These are phyloP conservation scores for Sporothrix humicola DNA, from an alignment of 2,329 filamentous ascomycete genomes.

Conservation along the genomic window DNA sequence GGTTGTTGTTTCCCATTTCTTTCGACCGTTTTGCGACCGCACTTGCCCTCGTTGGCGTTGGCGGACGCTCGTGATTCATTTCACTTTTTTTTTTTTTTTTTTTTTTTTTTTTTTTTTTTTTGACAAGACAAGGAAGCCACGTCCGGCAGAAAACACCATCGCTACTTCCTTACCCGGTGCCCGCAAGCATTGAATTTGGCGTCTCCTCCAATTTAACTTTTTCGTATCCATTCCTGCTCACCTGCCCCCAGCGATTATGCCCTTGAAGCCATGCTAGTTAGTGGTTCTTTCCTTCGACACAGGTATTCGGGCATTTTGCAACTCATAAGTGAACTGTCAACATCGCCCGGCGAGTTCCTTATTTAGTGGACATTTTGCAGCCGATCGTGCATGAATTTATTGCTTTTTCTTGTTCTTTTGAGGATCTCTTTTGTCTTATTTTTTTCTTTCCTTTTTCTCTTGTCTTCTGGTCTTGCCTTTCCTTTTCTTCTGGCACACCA, in stretches of 20 bases:
- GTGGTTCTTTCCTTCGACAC: neutral
- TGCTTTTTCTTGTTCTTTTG: neutral
- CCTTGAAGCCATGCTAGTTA: slow-evolving; percentile 15
- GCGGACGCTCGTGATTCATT: neutral
- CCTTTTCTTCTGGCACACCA: neutral
- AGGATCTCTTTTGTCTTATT: neutral
- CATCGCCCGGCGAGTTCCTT: neutral
- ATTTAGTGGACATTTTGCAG: neutral
- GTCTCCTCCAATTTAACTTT: slow-evolving; percentile 15
- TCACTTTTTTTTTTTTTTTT: neutral
- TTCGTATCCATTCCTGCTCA: slow-evolving; percentile 14
- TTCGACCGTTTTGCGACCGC: neutral
- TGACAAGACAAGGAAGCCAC: neutral
- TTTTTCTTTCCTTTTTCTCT: neutral
- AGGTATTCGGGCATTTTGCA: neutral
- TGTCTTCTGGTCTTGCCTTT: neutral
- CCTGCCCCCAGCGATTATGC: neutral
- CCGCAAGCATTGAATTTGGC: neutral
- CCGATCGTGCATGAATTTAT: slow-evolving; percentile 6
- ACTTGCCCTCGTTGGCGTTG: neutral
- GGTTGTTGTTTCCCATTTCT: neutral
- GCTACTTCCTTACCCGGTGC: slow-evolving; percentile 18
- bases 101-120: too few species aligned
- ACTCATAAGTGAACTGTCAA: neutral
- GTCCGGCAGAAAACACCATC: neutral